These are phyloP conservation scores for Solanum clarkiae DNA, from an alignment of 257 asterid genomes.

Conservation along the genomic window DNA sequence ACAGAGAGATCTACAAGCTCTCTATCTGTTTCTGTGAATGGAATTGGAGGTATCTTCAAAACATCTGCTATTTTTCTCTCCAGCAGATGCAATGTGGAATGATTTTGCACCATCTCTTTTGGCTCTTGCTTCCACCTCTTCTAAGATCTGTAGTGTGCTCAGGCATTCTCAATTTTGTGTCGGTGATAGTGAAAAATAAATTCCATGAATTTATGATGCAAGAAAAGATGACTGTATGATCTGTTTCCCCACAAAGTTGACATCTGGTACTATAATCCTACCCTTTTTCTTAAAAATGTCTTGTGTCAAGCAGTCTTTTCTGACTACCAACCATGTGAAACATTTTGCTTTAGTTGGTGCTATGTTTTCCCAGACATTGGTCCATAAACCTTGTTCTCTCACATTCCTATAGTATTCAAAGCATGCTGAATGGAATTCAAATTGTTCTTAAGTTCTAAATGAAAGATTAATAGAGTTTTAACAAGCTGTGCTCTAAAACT, in stretches of 20 bases:
- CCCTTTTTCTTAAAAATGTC: not conserved
- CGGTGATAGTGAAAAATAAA: not conserved
- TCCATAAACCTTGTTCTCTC: not conserved
- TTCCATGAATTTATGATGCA: not conserved
- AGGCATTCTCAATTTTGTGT: not conserved
- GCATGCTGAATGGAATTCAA: not conserved
- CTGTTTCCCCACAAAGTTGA: not conserved
- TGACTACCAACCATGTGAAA: not conserved
- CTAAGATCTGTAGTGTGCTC: not conserved
- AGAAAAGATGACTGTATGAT: not conserved
- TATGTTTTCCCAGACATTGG: not conserved
- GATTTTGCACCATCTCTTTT: not conserved
- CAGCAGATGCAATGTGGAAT: not conserved
- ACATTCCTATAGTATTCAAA: not conserved
- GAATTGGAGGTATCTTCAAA: not conserved
- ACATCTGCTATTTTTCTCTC: not conserved
- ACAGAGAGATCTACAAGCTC: not conserved
- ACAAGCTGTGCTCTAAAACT: not conserved
- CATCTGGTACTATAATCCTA: not conserved
- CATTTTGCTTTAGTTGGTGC: not conserved
- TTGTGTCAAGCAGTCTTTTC: too few relatives aligned
- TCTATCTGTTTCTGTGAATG: not conserved
- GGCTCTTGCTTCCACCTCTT: not conserved
- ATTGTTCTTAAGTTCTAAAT: not conserved
- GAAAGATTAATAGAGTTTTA: not conserved